phyloP scores from a whole-genome alignment of 2,329 filamentous ascomycete genomes.

The Sphaerostilbella broomeana region DNA sequence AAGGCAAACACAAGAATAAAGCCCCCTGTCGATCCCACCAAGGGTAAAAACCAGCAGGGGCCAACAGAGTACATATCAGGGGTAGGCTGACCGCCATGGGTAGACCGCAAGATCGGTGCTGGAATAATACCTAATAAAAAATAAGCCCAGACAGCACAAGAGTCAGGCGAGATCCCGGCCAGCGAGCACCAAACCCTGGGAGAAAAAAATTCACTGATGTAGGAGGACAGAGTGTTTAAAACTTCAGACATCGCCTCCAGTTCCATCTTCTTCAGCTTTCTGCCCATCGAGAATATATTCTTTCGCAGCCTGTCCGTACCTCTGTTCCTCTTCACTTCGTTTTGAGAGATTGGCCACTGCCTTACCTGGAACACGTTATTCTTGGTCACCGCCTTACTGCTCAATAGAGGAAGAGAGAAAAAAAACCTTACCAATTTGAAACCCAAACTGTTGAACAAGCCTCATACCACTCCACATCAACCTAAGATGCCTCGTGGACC shows the following conservation, averaged over 20 bases:
- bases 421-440: background rate
- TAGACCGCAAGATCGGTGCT: constrained; percentile 16
- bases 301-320: constrained; percentile 6
- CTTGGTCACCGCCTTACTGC: no score
- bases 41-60: constrained; percentile 13
- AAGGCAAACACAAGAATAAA: constrained; percentile 8
- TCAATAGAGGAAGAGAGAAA: no score
- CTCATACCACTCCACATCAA: constrained; percentile 1
- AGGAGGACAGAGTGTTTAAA: constrained; percentile 13
- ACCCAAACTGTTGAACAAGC: constrained; percentile 1
- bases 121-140: constrained; percentile 9
- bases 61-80: constrained; percentile 13
- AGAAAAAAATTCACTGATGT: constrained; percentile 9
- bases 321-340: background rate
- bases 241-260: constrained; percentile 11
- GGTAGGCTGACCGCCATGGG: constrained; percentile 15
- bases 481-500: constrained; percentile 30
- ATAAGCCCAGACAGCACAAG: constrained; percentile 10
- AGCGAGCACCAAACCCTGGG: constrained; percentile 8
- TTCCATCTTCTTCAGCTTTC: constrained; percentile 9
- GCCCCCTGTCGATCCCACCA: constrained; percentile 13
- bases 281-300: constrained; percentile 9
- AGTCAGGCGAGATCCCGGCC: constrained; percentile 11
- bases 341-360: no score
- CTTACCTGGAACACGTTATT: no score